Base-by-base conservation (phyloP, 192 early-diverging fungal genomes). In the Podila horticola region DNA sequence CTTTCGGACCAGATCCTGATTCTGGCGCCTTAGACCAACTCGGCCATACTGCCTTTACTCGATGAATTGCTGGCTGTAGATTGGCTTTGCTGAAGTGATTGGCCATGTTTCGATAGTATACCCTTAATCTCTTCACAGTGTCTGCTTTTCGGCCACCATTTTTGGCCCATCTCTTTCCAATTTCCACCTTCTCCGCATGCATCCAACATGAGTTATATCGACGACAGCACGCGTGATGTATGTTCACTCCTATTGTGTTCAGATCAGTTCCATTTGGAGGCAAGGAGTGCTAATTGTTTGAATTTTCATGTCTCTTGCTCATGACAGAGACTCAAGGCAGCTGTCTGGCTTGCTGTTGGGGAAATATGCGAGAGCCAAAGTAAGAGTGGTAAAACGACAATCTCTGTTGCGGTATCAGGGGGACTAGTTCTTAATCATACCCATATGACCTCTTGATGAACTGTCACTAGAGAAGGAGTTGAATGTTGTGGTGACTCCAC, bases 291-390 rank as follows among this genome's bases (percentile, higher is more conserved):
- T 17, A 48, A 57, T 60, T 15, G 55, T 3, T 6, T 4, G n/a
- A n/a, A n/a, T 38, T 52, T 20, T n/a, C 49, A 5, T 63, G 41
- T 9, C 50, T 38, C 28, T n/a, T 30, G 28, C 4, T 30, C 38
- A 20, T 48, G 13, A 58, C 63, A 85, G 84, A 66, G 79, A 62
- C 74, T 85, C 34, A 85, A 85, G 63, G 79, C 84, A 10, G 84
- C 84, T 1, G 36, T 85, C 6, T 85, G 84, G 84, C 82, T 70
- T 51, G 71, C 71, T 4, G 84, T 85, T 4, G 84, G 84, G 20
- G 66, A 75, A 30, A 85, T 85, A 61, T 82, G 79, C 28, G 68
- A 82, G 28, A 62, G 64, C 19, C 71, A 82, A 65, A 75, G 84
- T 85, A 82, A 72, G 38, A 0, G 1, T 20, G 29, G n/a, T 30